Percentiles rank a stretch among this genome's conserved stretches.
Conservation (phyloP, 2,329 filamentous ascomycete species). For the Hortaea sp. region DNA sequence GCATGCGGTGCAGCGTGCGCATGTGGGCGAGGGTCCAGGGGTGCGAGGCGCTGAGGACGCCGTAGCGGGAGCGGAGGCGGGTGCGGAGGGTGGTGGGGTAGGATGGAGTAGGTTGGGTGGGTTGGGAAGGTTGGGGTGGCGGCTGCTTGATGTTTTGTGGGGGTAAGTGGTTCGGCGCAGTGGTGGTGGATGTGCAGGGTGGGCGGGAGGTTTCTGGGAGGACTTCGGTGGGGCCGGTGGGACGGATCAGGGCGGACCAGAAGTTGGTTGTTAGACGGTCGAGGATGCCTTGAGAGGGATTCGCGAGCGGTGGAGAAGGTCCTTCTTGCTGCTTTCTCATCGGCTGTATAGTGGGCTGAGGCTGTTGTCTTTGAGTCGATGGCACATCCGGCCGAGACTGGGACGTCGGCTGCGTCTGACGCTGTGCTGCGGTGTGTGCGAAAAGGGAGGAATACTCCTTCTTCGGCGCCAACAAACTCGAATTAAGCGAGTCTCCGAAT, state of each 20-base stretch:
- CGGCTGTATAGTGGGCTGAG: too few species aligned
- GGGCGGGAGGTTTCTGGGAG: slow-evolving; percentile 5
- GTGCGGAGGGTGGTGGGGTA: slow-evolving; percentile 15
- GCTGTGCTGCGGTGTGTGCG: too few species aligned
- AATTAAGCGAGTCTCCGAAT: slow-evolving; percentile 23
- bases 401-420: too few species aligned
- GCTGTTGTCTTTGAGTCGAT: too few species aligned
- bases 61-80: slow-evolving; percentile 24
- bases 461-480: slow-evolving; percentile 7
- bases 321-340: too few species aligned
- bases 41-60: slow-evolving; percentile 19
- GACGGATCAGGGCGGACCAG: slow-evolving; percentile 20
- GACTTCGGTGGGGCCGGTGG: slow-evolving; percentile 11
- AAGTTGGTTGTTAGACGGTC: slow-evolving; percentile 16
- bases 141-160: too few species aligned
- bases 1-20: slow-evolving; percentile 27
- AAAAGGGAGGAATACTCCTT: slow-evolving; percentile 20
- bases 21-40: slow-evolving; percentile 28
- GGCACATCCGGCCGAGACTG: too few species aligned
- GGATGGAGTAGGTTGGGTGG: slow-evolving; percentile 1
- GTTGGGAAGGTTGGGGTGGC: too few species aligned
- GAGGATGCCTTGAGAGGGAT: slow-evolving; percentile 8
- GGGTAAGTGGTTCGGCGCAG: not conserved
- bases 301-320: too few species aligned
- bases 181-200: not conserved